Evolutionary conservation across 306 rosid genomes (phyloP), one percentile per base, ranked within the genome.

Genomic region (Quercus suber): DNA sequence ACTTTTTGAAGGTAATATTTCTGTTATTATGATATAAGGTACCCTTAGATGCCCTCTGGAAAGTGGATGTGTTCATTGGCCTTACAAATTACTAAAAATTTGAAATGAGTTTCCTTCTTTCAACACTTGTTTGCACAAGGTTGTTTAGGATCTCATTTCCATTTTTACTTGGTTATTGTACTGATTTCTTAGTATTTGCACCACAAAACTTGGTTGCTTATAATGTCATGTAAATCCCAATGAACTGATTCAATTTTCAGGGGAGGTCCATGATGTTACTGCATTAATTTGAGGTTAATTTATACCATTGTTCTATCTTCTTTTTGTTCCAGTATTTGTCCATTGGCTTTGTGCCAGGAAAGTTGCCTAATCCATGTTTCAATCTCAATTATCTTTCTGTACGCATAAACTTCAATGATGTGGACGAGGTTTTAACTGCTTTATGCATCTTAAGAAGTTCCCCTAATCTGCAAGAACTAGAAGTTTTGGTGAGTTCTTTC

Each of bases 371-470:
- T 69, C 85, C 74, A 64, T 85, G 88, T 83, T 8, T n/a, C 33
- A 83, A 84, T 85, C 84, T 90, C 64, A 84, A 51, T 70, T 90
- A 71, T 70, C 92, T 90, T 73, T 90, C 92, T 15, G 6, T 87
- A 27, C 82, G 86, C 74, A 82, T 90, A 51, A 85, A 87, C 85
- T 85, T 89, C 84, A 76, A 77, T 37, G 91, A 87, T 58, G 13
- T 49, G 23, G 87, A 87, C 53, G 92, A 90, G 86, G 71, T 83
- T 74, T 84, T 84, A 57, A 75, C 91, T 80, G 84, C 89, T 71
- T 73, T 87, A 28, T 87, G 83, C 89, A 57, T 90, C 17, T 61
- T 90, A 58, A 82, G 84, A 83, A 88, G 88, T 83, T 88, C 86
- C 35, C 94, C 92, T 61, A 82, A 81, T 76, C 82, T 88, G 51